A percentile compares a stretch with the other conserved stretches of the same genome.
These are phyloP conservation scores for Balansia obtecta DNA, from an alignment of 2,329 filamentous ascomycete species.

Conservation along the genomic window DNA sequence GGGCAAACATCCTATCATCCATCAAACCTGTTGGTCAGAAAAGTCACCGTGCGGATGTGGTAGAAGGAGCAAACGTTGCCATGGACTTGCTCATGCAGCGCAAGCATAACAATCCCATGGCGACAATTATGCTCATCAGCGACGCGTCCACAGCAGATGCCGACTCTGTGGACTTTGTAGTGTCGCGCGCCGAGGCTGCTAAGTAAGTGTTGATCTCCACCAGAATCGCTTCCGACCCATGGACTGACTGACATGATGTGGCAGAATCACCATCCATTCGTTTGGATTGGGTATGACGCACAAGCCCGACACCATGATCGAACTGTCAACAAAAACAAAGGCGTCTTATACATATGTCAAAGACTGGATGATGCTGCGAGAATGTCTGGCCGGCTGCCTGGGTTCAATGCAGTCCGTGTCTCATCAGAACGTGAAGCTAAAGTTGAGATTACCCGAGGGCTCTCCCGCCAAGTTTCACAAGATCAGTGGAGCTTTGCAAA, in stretches of 20 bases:
- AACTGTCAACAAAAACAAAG: constrained; percentile 88
- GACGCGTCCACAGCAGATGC: constrained; percentile 90
- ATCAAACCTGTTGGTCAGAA: constrained; percentile 94
- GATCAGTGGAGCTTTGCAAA: constrained; percentile 90
- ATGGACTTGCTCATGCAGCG: constrained; percentile 99
- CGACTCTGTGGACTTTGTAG: constrained; percentile 95
- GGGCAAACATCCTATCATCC: constrained; percentile 72
- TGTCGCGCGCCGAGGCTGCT: constrained; percentile 89
- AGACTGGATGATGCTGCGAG: constrained; percentile 99
- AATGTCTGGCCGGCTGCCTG: constrained; percentile 87
- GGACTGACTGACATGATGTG: background rate
- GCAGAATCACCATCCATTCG: constrained; percentile 82
- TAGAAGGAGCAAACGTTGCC: constrained; percentile 93
- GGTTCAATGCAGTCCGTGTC: constrained; percentile 86
- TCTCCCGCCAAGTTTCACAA: constrained; percentile 98
- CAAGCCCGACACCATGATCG: constrained; percentile 98
- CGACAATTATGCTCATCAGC: constrained; percentile 92
- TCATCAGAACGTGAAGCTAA: constrained; percentile 97
- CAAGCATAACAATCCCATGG: constrained; percentile 89
- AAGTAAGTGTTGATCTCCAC: constrained; percentile 49
- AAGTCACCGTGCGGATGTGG: constrained; percentile 89
- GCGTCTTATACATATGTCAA: constrained; percentile 97
- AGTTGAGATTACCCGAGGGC: constrained; percentile 84
- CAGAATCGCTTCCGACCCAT: background rate
- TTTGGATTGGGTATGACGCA: constrained; percentile 95